These are phyloP conservation scores for Boletellus ananas DNA, from an alignment of 768 basidiomycete species.

Conservation along the genomic window DNA sequence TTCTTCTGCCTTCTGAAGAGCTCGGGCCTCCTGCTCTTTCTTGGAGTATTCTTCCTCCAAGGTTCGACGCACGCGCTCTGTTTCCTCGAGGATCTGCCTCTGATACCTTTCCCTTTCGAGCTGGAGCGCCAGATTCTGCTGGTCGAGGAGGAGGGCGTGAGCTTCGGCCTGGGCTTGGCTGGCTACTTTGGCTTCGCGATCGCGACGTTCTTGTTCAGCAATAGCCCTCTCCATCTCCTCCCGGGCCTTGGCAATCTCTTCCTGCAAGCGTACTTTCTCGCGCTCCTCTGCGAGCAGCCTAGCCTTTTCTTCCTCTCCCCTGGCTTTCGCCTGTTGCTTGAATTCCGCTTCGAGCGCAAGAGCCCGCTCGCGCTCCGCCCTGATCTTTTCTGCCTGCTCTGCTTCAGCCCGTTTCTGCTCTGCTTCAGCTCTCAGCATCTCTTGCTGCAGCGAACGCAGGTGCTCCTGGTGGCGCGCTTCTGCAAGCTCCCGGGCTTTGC, in stretches of 20 bases:
- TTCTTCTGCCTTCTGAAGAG: constrained; percentile 21
- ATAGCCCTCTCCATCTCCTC: constrained; percentile 23
- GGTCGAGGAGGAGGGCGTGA: constrained; percentile 20
- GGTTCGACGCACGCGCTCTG: constrained; percentile 21
- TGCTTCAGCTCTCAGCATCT: constrained; percentile 24
- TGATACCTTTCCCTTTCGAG: constrained; percentile 26
- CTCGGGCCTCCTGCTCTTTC: constrained; percentile 22
- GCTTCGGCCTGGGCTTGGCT: constrained; percentile 27
- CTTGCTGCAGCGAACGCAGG: constrained; percentile 24
- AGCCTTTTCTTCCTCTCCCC: constrained; percentile 25
- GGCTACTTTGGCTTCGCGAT: constrained; percentile 20
- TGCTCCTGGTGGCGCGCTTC: constrained; percentile 30
- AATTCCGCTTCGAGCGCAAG: constrained; percentile 29
- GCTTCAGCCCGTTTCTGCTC: constrained; percentile 19
- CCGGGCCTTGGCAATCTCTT: constrained; percentile 26
- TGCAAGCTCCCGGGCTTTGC: constrained; percentile 23
- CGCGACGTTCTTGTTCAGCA: constrained; percentile 25
- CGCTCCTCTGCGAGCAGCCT: constrained; percentile 23
- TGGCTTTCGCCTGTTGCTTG: constrained; percentile 22
- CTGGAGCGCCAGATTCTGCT: constrained; percentile 19
- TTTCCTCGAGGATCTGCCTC: constrained; percentile 24
- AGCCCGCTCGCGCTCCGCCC: constrained; percentile 27
- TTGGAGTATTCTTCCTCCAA: constrained; percentile 25
- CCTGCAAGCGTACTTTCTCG: constrained; percentile 28
- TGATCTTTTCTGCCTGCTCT: constrained; percentile 27